Conservation (phyloP, 345 rosid species). For the Linum tenue region DNA sequence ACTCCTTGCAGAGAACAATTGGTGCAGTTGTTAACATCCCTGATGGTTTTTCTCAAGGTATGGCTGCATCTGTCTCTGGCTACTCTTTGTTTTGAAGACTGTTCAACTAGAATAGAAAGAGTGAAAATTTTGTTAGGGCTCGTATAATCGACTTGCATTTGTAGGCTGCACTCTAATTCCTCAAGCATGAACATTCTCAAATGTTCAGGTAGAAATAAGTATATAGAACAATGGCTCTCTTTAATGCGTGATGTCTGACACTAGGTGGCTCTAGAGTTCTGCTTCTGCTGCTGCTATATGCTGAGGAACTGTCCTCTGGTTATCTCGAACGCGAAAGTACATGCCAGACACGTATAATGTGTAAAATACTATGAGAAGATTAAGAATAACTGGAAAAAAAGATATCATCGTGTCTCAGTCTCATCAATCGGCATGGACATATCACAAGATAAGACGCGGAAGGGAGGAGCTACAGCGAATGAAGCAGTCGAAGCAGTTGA, state of each 20-base stretch:
- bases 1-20: conserved; percentile 24
- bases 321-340: conserved; percentile 2
- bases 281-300: conserved; percentile 5
- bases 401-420: background rate
- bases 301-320: conserved; percentile 11
- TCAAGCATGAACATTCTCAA: conserved; percentile 1
- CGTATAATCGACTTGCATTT: background rate
- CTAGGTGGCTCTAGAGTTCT: conserved; percentile 1
- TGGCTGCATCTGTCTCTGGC: conserved; percentile 7
- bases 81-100: background rate
- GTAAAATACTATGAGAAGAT: background rate
- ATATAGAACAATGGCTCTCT: conserved; percentile 55
- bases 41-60: conserved; percentile 40
- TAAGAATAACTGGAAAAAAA: background rate
- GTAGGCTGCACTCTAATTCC: background rate
- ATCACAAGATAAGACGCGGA: too few species aligned
- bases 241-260: conserved; percentile 36
- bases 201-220: conserved; percentile 46
- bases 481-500: too few species aligned
- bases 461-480: too few species aligned
- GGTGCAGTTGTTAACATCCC: conserved; percentile 37
- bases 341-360: background rate
- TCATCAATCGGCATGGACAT: background rate
- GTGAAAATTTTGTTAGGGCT: background rate
- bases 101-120: background rate